Percentiles rank a stretch among this genome's conserved stretches.
These are phyloP conservation scores for Termitomyces titanicus DNA, from an alignment of 768 basidiomycete genomes.

Conservation along the genomic window DNA sequence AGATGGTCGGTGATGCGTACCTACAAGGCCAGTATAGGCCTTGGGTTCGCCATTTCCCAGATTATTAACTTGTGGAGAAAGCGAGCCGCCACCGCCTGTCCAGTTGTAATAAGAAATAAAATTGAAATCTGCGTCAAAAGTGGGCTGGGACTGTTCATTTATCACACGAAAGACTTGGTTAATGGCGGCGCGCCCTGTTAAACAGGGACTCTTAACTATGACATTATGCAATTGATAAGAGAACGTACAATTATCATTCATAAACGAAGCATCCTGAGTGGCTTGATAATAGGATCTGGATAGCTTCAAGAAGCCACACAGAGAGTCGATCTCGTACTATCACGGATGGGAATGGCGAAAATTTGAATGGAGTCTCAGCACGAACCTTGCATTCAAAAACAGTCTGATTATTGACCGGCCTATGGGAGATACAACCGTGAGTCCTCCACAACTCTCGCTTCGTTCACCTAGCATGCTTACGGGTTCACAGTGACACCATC, in stretches of 20 bases:
- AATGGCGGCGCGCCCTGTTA: constrained; percentile 62
- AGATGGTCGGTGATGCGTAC: constrained; percentile 74
- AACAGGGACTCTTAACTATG: constrained; percentile 4
- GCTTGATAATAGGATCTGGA: constrained; percentile 68
- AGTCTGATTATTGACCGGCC: constrained; percentile 62
- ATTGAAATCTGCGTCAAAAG: constrained; percentile 69
- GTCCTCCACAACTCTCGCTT: neutral
- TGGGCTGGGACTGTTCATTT: constrained; percentile 69
- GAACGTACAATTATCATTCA: constrained; percentile 61
- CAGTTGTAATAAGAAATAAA: constrained; percentile 79
- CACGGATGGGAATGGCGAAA: neutral
- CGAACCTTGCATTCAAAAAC: constrained; percentile 83
- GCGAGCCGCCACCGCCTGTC: constrained; percentile 66
- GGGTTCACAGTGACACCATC: constrained; percentile 70
- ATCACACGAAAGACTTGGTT: constrained; percentile 74
- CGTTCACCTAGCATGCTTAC: constrained; percentile 41
- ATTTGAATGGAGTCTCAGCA: neutral
- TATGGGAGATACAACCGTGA: constrained; percentile 20
- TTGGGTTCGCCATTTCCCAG: constrained; percentile 74
- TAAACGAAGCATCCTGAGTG: constrained; percentile 70
- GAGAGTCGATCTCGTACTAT: constrained; percentile 77
- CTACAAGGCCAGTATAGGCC: constrained; percentile 69
- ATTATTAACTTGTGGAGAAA: constrained; percentile 64
- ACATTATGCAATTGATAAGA: neutral
- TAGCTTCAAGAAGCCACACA: constrained; percentile 77